Evolutionary conservation across 2,329 filamentous ascomycete genomes (phyloP).

Genomic region (Verticillium albo-atrum): DNA sequence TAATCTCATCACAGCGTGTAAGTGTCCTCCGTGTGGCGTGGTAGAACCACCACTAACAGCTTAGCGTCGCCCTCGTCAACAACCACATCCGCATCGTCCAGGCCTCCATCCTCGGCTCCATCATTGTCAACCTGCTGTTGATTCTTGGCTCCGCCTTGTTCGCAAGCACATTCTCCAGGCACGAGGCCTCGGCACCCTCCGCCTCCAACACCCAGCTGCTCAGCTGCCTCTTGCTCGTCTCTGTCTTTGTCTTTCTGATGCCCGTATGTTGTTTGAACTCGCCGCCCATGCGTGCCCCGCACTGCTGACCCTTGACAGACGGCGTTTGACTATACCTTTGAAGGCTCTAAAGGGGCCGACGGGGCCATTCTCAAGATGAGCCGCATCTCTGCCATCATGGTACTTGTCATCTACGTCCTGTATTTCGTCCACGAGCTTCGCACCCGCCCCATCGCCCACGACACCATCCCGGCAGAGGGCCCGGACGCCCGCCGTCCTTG

Average conservation of each 20-base stretch:
- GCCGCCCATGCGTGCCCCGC: neutral
- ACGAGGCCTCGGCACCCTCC: conserved; percentile 49
- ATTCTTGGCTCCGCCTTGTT: conserved; percentile 75
- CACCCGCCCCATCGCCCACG: conserved; percentile 51
- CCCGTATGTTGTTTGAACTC: conserved; percentile 16
- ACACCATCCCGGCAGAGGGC: conserved; percentile 42
- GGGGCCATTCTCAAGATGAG: conserved; percentile 65
- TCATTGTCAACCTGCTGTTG: conserved; percentile 70
- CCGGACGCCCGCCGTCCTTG: neutral
- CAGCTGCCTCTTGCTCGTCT: conserved; percentile 30
- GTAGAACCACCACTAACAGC: conserved; percentile 8
- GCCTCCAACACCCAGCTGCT: conserved; percentile 27
- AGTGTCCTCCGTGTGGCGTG: conserved; percentile 9
- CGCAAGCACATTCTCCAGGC: conserved; percentile 62
- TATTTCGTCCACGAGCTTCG: conserved; percentile 74
- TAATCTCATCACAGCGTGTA: conserved; percentile 27
- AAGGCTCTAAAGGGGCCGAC: conserved; percentile 50
- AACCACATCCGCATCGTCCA: conserved; percentile 72
- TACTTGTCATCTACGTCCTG: conserved; percentile 66
- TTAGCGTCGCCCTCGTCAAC: conserved; percentile 44
- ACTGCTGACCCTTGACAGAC: conserved; percentile 20
- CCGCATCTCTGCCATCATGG: conserved; percentile 70
- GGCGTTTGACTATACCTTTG: conserved; percentile 47
- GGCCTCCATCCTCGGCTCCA: conserved; percentile 70
- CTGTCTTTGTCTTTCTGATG: conserved; percentile 32